Evolutionary conservation across 176 grass and related monocot genomes (phyloP).

Genomic region (Ensete glaucum): DNA sequence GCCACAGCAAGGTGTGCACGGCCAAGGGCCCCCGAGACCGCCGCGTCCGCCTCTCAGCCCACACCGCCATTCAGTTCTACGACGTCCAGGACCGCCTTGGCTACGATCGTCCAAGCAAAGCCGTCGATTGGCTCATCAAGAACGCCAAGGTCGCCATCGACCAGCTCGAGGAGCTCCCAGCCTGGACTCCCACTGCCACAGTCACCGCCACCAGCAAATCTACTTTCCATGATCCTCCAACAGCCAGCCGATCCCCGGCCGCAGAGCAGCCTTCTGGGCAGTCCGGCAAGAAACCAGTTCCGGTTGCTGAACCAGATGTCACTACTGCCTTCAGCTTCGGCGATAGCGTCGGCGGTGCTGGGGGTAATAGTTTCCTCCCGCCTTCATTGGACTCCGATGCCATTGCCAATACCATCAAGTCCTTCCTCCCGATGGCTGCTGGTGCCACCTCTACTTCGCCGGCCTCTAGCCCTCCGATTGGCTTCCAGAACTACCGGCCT

Average conservation of each 20-base stretch:
- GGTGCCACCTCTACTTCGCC: background rate
- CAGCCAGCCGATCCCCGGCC: background rate
- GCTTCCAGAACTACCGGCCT: conserved; percentile 14
- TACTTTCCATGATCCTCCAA: background rate
- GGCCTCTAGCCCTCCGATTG: conserved; percentile 4
- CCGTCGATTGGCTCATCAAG: conserved; percentile 8
- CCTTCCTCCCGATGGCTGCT: background rate
- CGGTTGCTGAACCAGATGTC: background rate
- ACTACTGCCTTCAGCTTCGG: background rate
- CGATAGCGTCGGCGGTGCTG: background rate
- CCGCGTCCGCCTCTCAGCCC: background rate
- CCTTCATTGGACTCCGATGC: background rate
- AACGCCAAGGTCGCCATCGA: conserved; percentile 22
- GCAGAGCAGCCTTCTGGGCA: background rate
- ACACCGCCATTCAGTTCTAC: conserved; percentile 6
- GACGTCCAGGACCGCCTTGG: conserved; percentile 6
- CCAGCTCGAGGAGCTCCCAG: conserved; percentile 21
- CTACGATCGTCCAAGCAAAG: conserved; percentile 1
- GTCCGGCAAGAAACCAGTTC: background rate
- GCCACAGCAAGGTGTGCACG: conserved; percentile 1
- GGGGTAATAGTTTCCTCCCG: background rate
- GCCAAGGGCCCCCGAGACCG: conserved; percentile 7
- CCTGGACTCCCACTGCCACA: background rate
- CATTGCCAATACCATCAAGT: conserved; percentile 2
- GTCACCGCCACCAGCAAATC: background rate